phyloP scores from a whole-genome alignment of 345 rosid species.

The Eucalyptus grandis region DNA sequence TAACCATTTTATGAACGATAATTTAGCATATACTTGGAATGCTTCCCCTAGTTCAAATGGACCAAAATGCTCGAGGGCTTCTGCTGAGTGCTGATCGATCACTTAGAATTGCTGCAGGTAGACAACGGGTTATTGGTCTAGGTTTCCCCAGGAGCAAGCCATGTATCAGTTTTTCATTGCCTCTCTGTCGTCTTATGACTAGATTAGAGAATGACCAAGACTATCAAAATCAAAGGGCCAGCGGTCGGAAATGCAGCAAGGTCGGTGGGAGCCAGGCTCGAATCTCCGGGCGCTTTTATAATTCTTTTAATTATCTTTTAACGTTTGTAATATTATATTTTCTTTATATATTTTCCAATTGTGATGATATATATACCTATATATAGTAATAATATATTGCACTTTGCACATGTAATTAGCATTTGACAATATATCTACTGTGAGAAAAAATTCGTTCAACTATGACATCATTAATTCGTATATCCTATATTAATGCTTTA shows the following conservation, averaged over 20 bases:
- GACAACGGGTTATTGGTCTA: rapidly evolving
- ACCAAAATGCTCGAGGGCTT: neutral
- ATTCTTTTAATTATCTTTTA: too few species aligned
- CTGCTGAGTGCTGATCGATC: neutral
- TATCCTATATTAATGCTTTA: rapidly evolving
- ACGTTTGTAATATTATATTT: too few species aligned
- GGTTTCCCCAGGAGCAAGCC: neutral
- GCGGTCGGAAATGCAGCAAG: neutral
- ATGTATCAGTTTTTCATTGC: too few species aligned
- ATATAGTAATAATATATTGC: too few species aligned
- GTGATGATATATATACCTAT: too few species aligned
- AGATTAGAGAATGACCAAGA: too few species aligned
- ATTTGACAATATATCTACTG: too few species aligned
- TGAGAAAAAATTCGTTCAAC: rapidly evolving
- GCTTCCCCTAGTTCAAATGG: neutral
- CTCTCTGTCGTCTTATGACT: neutral
- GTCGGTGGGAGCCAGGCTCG: too few species aligned
- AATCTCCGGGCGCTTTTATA: neutral
- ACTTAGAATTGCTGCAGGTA: neutral
- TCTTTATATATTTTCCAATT: too few species aligned
- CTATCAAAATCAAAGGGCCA: neutral
- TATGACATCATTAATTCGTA: too few species aligned
- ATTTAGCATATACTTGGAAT: neutral
- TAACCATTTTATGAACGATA: neutral
- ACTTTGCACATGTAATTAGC: too few species aligned